These are phyloP conservation scores for Phaeotremella skinneri DNA, from an alignment of 768 basidiomycete genomes.

Conservation along the genomic window DNA sequence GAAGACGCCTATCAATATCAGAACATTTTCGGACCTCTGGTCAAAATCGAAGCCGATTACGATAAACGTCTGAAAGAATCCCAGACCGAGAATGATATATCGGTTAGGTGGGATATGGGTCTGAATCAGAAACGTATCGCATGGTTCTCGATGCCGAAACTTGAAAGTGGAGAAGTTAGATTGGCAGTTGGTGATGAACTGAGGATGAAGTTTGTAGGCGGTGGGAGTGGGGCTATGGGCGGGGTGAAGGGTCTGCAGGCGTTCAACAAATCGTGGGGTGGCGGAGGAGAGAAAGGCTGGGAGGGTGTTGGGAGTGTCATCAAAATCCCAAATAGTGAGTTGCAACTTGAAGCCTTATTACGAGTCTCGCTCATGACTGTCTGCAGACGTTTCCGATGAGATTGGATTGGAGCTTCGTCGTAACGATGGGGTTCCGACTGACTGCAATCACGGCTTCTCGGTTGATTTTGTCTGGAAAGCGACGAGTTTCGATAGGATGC, in stretches of 20 bases:
- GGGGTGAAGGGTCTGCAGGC: slow-evolving; percentile 45
- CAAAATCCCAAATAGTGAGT: slow-evolving; percentile 96
- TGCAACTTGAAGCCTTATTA: background rate
- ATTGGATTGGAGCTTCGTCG: slow-evolving; percentile 88
- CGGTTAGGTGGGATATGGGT: slow-evolving; percentile 94
- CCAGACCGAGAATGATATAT: slow-evolving; percentile 96
- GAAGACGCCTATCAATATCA: slow-evolving; percentile 99
- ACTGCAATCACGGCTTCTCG: slow-evolving; percentile 89
- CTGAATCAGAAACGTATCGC: slow-evolving; percentile 99
- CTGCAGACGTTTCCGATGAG: slow-evolving; percentile 93
- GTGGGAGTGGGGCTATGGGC: slow-evolving; percentile 54
- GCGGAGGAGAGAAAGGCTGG: slow-evolving; percentile 72
- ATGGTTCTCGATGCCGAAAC: slow-evolving; percentile 92
- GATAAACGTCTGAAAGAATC: slow-evolving; percentile 97
- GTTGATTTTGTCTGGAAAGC: slow-evolving; percentile 99
- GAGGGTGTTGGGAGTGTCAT: slow-evolving; percentile 97
- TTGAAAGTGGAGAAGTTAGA: slow-evolving; percentile 96
- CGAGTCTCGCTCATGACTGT: background rate
- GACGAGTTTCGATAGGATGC: slow-evolving; percentile 99
- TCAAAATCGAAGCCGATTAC: slow-evolving; percentile 99
- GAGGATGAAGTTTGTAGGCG: slow-evolving; percentile 80
- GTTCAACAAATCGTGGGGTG: slow-evolving; percentile 26
- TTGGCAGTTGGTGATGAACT: slow-evolving; percentile 96
- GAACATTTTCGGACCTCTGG: slow-evolving; percentile 97
- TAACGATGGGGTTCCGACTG: slow-evolving; percentile 87